Base-by-base conservation (phyloP, 2,329 filamentous ascomycete genomes). In the Ceratocystis colombiana region DNA sequence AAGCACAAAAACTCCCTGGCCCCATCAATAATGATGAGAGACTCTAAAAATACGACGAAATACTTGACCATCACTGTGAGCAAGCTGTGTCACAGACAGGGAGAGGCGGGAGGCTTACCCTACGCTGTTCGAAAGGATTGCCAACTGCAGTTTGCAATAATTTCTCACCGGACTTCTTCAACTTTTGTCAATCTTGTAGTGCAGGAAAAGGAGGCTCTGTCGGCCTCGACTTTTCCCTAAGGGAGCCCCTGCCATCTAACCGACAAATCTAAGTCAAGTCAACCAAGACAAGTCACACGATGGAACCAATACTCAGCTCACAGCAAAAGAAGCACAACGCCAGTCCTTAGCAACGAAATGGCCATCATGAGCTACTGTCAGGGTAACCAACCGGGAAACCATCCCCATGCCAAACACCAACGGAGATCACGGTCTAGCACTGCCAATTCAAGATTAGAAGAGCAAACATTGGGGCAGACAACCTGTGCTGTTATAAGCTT, bases 341-440 rank as follows among this genome's bases (percentile, higher is more conserved):
- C 17, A 20, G 55, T 59, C 55, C 28, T 59, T 7, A 37, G 55
- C 25, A 59, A 59, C 55, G 17, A 30, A 55, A n/a, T 12, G 12
- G 28, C n/a, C 15, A 28, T 53, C 22, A 25, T 53, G 20, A 33
- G 25, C 28, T 30, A 59, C 25, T 59, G 55, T n/a, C 55, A 59
- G 28, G 55, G 55, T 59, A 59, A 59, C 55, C 55, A 8, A 37
- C 55, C 55, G 15, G 55, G 55, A 59, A 59, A 59, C 55, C 17
- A n/a, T 30, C 28, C 17, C 17, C 22, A 33, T 28, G n/a, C 48
- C n/a, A 53, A 12, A n/a, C n/a, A n/a, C 22, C 48, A 53, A 12
- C 55, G n/a, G 22, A 53, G 48, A 10, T 28, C 20, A 53, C 15
- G 17, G 48, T 41, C 5, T 37, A 37, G 55, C 55, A 25, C 28